Conservation (phyloP, 768 basidiomycete species). For the Auricularia auricula-judae region DNA sequence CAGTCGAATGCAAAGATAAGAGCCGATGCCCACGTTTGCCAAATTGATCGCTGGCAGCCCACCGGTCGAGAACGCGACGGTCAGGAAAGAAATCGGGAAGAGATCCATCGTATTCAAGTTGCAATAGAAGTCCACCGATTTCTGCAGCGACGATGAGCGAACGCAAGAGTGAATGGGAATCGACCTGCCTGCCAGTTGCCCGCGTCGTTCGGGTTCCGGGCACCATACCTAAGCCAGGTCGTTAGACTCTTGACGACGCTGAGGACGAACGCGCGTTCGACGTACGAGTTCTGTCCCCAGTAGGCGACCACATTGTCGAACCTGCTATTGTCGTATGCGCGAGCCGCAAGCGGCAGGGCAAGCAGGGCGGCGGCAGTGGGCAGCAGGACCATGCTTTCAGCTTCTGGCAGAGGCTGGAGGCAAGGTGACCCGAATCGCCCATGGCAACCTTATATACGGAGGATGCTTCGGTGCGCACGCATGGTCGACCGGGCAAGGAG, state of each 20-base stretch:
- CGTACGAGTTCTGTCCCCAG: conserved; percentile 25
- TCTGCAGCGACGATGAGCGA: not conserved
- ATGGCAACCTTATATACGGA: not conserved
- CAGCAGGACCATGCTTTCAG: conserved; percentile 1
- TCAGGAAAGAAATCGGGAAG: not conserved
- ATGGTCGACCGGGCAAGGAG: not conserved
- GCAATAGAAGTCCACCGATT: not conserved
- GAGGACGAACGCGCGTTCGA: not conserved
- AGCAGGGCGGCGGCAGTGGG: not conserved
- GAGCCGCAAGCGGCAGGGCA: not conserved
- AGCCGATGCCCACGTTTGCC: not conserved
- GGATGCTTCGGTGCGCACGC: not conserved
- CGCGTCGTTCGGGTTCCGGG: not conserved
- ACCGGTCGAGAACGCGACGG: not conserved
- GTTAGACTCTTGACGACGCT: not conserved
- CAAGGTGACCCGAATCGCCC: not conserved
- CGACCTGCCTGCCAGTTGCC: not conserved
- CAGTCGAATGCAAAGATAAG: no score
- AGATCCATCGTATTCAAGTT: not conserved
- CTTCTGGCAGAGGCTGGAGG: conserved; percentile 1
- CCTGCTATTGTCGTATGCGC: conserved; percentile 43
- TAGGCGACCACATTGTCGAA: conserved; percentile 35
- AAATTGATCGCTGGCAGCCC: not conserved
- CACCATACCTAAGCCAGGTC: not conserved
- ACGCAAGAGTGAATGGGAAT: no score